Conservation (phyloP, 495 filamentous ascomycete species). For the Pyrenula aspistea region DNA sequence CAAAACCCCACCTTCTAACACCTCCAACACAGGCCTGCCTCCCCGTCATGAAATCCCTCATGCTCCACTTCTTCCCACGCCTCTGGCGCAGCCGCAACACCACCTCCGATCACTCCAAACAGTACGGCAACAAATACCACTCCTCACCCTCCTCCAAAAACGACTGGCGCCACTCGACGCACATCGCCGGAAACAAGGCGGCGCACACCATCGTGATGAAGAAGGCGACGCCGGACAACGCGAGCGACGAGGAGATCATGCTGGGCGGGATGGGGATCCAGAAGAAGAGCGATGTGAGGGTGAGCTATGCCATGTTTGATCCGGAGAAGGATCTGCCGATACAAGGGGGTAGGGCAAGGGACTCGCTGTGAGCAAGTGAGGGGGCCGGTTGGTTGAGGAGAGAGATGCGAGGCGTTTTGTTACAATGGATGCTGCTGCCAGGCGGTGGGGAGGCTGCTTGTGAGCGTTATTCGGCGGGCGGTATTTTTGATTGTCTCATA, state of each 20-base stretch:
- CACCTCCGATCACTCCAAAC: neutral
- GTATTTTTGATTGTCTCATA: too few relatives aligned
- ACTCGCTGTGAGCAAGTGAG: too few relatives aligned
- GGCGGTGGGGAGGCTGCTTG: too few relatives aligned
- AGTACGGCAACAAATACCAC: neutral
- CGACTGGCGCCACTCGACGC: neutral
- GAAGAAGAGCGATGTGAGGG: neutral
- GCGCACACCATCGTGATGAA: neutral
- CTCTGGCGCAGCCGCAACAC: neutral
- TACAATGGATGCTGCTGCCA: too few relatives aligned
- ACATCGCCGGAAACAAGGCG: neutral
- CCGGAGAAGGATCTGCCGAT: neutral
- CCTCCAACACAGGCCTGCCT: conserved; percentile 12
- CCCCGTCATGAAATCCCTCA: conserved; percentile 7
- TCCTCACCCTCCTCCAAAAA: neutral
- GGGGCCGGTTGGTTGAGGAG: too few relatives aligned
- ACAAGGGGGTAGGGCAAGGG: too few relatives aligned
- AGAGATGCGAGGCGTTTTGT: too few relatives aligned
- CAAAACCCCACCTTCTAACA: too few relatives aligned
- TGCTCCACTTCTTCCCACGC: conserved; percentile 5
- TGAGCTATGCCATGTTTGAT: neutral
- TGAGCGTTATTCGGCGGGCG: too few relatives aligned
- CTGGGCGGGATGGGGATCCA: neutral
- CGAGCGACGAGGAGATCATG: neutral
- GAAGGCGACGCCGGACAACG: neutral